Conservation (phyloP, 2,329 filamentous ascomycete species). For the Hirsutella minnesotensis region DNA sequence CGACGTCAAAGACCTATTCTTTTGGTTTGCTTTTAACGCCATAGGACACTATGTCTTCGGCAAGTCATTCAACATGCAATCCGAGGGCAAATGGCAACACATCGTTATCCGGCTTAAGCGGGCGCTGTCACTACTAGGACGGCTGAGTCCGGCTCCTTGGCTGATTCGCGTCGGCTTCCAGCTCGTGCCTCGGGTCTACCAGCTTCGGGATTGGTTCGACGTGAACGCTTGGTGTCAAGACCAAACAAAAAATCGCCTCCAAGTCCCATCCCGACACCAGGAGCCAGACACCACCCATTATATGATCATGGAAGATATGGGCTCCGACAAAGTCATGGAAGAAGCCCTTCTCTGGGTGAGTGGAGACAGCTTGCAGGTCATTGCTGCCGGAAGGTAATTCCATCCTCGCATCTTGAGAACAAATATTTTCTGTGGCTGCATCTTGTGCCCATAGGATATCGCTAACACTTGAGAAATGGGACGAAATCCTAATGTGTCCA, state of each 20-base stretch:
- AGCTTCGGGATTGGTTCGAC: slow-evolving; percentile 12
- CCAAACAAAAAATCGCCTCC: slow-evolving; percentile 8
- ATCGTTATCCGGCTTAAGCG: slow-evolving; percentile 13
- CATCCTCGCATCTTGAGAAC: background rate
- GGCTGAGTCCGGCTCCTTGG: slow-evolving; percentile 16
- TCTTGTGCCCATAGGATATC: too few relatives aligned
- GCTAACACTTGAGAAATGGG: slow-evolving; percentile 10
- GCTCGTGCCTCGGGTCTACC: slow-evolving; percentile 6
- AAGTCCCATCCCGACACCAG: background rate
- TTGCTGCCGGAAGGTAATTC: slow-evolving; percentile 11
- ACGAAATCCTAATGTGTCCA: too few relatives aligned
- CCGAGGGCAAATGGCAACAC: slow-evolving; percentile 13
- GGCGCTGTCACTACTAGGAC: slow-evolving; percentile 15
- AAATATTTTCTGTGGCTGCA: too few relatives aligned
- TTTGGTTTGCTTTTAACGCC: slow-evolving; percentile 20
- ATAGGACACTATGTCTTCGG: slow-evolving; percentile 25
- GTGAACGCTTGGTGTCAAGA: slow-evolving; percentile 10
- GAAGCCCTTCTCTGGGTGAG: background rate
- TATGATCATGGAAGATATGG: slow-evolving; percentile 4
- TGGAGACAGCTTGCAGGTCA: slow-evolving; percentile 6
- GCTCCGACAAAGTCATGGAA: background rate
- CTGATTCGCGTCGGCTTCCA: slow-evolving; percentile 12
- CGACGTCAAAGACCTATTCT: slow-evolving; percentile 11
- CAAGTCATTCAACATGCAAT: slow-evolving; percentile 22
- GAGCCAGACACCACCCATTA: slow-evolving; percentile 2